phyloP scores from a whole-genome alignment of 2,329 filamentous ascomycete species.

The Hortaea werneckii region DNA sequence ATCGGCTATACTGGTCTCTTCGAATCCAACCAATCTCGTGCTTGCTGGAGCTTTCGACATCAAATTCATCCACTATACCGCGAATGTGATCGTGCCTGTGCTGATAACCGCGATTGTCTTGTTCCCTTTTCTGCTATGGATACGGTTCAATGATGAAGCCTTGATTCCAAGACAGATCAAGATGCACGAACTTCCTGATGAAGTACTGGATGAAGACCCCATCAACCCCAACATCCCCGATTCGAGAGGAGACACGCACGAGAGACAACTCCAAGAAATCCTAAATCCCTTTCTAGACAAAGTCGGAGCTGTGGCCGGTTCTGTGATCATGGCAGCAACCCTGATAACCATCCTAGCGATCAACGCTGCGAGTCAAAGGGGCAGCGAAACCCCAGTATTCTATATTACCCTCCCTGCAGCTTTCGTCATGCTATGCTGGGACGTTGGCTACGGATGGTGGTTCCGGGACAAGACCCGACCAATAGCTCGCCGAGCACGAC shows the following conservation, averaged over 20 bases:
- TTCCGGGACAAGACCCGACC: constrained; percentile 52
- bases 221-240: constrained; percentile 65
- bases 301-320: constrained; percentile 53
- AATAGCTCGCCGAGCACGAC: constrained; percentile 35
- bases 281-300: constrained; percentile 67
- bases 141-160: constrained; percentile 53
- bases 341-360: constrained; percentile 55
- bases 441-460: constrained; percentile 53
- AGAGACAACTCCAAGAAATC: constrained; percentile 54
- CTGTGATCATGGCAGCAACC: constrained; percentile 55
- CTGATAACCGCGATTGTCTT: constrained; percentile 56
- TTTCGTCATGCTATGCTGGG: constrained; percentile 58
- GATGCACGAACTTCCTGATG: constrained; percentile 56
- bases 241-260: constrained; percentile 39
- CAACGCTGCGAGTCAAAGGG: constrained; percentile 49
- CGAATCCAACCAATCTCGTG: constrained; percentile 67
- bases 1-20: constrained; percentile 66
- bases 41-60: constrained; percentile 62
- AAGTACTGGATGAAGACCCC: constrained; percentile 45
- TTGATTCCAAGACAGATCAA: constrained; percentile 54
- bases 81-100: constrained; percentile 68
- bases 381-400: constrained; percentile 49
- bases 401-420: constrained; percentile 62
- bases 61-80: constrained; percentile 63
- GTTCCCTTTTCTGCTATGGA: constrained; percentile 60